Base-by-base conservation (phyloP, 305 asterid genomes). In the Fraxinus angustifolia region DNA sequence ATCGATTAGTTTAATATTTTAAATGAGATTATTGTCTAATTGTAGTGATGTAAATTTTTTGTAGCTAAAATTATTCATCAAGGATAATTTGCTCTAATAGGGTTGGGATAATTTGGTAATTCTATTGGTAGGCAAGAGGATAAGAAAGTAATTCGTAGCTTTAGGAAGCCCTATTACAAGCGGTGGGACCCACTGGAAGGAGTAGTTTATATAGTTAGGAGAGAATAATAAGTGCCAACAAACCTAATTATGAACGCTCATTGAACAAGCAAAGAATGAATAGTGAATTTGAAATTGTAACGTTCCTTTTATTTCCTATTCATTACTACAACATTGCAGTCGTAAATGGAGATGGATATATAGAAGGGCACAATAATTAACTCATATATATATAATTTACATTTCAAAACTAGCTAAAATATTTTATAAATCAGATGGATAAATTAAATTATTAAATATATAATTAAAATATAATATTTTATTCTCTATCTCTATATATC, bases 181-280 rank as follows among this genome's bases (percentile, higher is more conserved):
- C 90, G 92, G 88, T 89, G 97, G 94, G 93, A 76, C 82, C 94
- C 82, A 77, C 42, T 73, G 36, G 8, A 21, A 60, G 38, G 85
- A 81, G 36, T 82, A 77, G 87, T 89, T 84, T 91, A 87, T 88
- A 60, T 79, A 42, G 50, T 48, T 48, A 4, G 58, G 73, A 85
- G 75, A 34, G 26, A 77, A 75, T 28, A 77, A 38, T 78, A 73
- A 38, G 77, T 65, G 75, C 77, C 78, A 78, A 53, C 60, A 21
- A 80, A 65, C 82, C 62, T n/a, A 14, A 73, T 71, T 35, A 21
- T 79, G 30, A 45, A 62, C 11, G 38, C 14, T 36, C 23, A 23
- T 21, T 14, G 30, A 8, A 62, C 75, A 62, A 58, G 34, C 50
- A 36, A 48, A 48, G 58, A 62, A 72, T 31, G 17, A 48, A 16